These are phyloP conservation scores for Aegilops sharonensis DNA, from an alignment of 176 grass and related monocot species.

Conservation along the genomic window DNA sequence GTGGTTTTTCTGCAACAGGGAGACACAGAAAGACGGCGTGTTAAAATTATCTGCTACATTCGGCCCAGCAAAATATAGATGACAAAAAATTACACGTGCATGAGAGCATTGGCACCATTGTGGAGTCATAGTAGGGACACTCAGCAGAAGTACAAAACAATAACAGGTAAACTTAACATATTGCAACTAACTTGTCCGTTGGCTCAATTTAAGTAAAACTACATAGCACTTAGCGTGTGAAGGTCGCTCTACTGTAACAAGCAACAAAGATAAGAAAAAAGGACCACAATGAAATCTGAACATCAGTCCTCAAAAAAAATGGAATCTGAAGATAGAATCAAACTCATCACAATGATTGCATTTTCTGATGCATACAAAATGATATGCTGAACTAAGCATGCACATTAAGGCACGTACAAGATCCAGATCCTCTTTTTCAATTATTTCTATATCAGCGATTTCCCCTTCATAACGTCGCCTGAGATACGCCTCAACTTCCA, in stretches of 20 bases:
- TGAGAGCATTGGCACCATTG: slow-evolving; percentile 10
- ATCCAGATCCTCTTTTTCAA: slow-evolving; percentile 93
- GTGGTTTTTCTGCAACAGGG: slow-evolving; percentile 89
- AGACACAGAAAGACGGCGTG: slow-evolving; percentile 17
- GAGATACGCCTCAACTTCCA: slow-evolving; percentile 91
- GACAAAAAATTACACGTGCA: neutral
- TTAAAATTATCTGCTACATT: slow-evolving; percentile 23
- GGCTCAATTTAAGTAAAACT: slow-evolving; percentile 12
- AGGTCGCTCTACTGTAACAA: slow-evolving; percentile 12
- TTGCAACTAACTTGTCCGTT: slow-evolving; percentile 11
- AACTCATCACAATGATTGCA: slow-evolving; percentile 10
- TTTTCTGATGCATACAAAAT: slow-evolving; percentile 14
- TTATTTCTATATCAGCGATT: slow-evolving; percentile 77
- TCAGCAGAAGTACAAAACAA: slow-evolving; percentile 18
- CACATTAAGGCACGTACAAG: slow-evolving; percentile 58
- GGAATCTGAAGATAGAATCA: neutral
- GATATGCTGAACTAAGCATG: slow-evolving; percentile 13
- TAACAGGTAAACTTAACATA: slow-evolving; percentile 13
- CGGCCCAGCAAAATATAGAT: slow-evolving; percentile 12
- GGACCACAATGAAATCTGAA: neutral
- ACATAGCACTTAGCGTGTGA: neutral
- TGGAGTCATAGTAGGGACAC: neutral
- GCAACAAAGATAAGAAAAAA: neutral
- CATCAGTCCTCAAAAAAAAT: neutral
- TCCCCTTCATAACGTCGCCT: slow-evolving; percentile 81